These are phyloP conservation scores for Camptophora hylomeconis DNA, from an alignment of 2,329 filamentous ascomycete genomes.

Conservation along the genomic window DNA sequence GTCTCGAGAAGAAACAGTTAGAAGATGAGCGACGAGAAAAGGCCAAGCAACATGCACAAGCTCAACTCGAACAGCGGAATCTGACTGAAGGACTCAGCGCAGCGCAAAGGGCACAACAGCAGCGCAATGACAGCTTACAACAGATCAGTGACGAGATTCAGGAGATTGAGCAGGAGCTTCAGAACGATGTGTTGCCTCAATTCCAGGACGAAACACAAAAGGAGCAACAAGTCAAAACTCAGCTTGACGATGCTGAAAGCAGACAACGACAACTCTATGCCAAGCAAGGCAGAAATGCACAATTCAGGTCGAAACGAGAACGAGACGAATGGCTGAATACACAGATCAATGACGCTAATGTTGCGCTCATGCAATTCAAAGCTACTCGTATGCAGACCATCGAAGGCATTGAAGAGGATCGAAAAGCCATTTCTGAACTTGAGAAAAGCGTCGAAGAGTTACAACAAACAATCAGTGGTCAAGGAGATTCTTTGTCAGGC, in stretches of 20 bases:
- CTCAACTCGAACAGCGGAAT: slow-evolving; percentile 72
- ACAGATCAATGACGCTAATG: slow-evolving; percentile 69
- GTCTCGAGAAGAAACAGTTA: slow-evolving; percentile 71
- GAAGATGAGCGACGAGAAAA: slow-evolving; percentile 81
- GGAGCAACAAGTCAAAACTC: slow-evolving; percentile 56
- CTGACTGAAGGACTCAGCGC: slow-evolving; percentile 71
- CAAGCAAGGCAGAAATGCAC: slow-evolving; percentile 79
- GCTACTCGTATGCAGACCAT: slow-evolving; percentile 72
- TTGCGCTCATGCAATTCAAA: slow-evolving; percentile 65
- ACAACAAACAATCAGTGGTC: slow-evolving; percentile 62
- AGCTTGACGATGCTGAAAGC: slow-evolving; percentile 64
- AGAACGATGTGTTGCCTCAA: slow-evolving; percentile 55
- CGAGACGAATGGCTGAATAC: slow-evolving; percentile 70
- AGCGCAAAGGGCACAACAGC: slow-evolving; percentile 57
- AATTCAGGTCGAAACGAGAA: slow-evolving; percentile 78
- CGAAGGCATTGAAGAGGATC: slow-evolving; percentile 65
- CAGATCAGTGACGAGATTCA: slow-evolving; percentile 62
- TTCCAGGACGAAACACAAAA: slow-evolving; percentile 61
- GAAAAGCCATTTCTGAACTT: slow-evolving; percentile 56
- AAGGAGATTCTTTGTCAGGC: slow-evolving; percentile 58
- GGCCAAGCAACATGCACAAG: slow-evolving; percentile 67
- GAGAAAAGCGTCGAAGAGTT: slow-evolving; percentile 61
- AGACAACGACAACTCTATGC: slow-evolving; percentile 68
- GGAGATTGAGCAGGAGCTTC: slow-evolving; percentile 61
- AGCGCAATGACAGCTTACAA: slow-evolving; percentile 59